Base-by-base conservation (phyloP, 768 basidiomycete genomes). In the Kwoniella mangroviensis region DNA sequence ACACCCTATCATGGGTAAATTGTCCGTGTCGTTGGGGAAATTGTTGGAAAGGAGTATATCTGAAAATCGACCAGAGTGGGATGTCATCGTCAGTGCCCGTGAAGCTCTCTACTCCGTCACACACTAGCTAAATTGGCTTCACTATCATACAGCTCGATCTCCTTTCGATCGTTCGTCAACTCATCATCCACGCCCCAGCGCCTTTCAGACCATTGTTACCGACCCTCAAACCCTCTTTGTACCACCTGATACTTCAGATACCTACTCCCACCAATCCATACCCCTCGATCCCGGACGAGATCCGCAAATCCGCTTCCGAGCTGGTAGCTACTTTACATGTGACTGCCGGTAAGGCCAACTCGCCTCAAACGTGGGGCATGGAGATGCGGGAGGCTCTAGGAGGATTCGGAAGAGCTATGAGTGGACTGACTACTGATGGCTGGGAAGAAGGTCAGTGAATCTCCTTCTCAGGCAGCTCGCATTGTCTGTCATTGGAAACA, bases 151-250 rank as follows among this genome's bases (percentile, higher is more conserved):
- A 79, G 72, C 54, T 64, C 5, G 53, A 66, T 40, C 60, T 72
- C 28, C 74, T 82, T 22, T 65, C 65, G 1, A 55, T 73, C 22
- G 69, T 79, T 24, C 62, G 71, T 1, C 22, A 21, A 10, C 67
- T 83, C 49, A 63, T 83, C 22, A 54, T 57, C 2, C 80, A 81
- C 42, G 76, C 79, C 3, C 80, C 83, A 34, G 72, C 82, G 2
- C 73, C 79, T 0, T 80, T 79, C 65, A 68, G 82, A 74, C 81
- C 83, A 0, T 62, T 78, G 3, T 43, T 78, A 11, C 76, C 79
- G 2, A 67, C 67, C 13, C 75, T 84, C 21, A 71, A 74, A 12
- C 70, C 77, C 4, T 56, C 66, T 43, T 57, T 71, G 67, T 43
- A 56, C 17, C 53, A 55, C 51, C 65, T 76, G 21, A 70, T 77